Percentiles rank a stretch among this genome's conserved stretches.
Evolutionary conservation across 169 alveolate genomes (phyloP).

Genomic region (Eimeria brunetti): DNA sequence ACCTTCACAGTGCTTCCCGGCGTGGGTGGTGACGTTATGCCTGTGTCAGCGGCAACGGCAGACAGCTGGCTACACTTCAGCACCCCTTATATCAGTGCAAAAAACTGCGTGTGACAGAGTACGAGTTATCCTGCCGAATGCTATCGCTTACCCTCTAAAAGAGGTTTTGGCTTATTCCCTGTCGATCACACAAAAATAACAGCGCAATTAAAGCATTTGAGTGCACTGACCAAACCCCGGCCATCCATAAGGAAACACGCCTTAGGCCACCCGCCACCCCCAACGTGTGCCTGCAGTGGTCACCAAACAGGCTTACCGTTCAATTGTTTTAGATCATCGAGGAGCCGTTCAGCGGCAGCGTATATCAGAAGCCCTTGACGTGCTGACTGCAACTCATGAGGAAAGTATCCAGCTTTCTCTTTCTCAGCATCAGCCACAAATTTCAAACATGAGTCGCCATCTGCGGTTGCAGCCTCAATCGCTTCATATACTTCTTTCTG

Average conservation of each 20-base stretch:
- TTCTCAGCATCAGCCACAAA: not conserved
- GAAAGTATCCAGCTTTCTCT: slow-evolving; percentile 21
- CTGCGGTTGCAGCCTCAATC: slow-evolving; percentile 45
- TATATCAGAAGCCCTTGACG: slow-evolving; percentile 66
- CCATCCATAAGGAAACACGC: not conserved
- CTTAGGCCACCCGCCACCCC: not conserved
- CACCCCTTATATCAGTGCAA: not conserved
- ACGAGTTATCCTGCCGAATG: not conserved
- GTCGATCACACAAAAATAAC: not conserved
- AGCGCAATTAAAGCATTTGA: not conserved
- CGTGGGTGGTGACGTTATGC: not conserved
- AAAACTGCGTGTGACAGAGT: not conserved
- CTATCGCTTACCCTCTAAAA: slow-evolving; percentile 29
- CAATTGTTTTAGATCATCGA: not conserved
- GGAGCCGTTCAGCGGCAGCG: not conserved
- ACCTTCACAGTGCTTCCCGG: slow-evolving; percentile 58
- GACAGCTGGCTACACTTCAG: not conserved
- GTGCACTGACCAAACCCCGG: not conserved
- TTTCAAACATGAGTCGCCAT: slow-evolving; percentile 42
- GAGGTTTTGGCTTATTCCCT: not conserved
- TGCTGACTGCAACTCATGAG: slow-evolving; percentile 38
- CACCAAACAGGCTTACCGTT: not conserved
- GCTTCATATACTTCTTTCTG: slow-evolving; percentile 26
- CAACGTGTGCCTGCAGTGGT: not conserved
- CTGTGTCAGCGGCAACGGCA: not conserved